Percentiles rank a stretch among this genome's conserved stretches.
phyloP scores from a whole-genome alignment of 2,329 filamentous ascomycete species.

The Diplodia sapinea region DNA sequence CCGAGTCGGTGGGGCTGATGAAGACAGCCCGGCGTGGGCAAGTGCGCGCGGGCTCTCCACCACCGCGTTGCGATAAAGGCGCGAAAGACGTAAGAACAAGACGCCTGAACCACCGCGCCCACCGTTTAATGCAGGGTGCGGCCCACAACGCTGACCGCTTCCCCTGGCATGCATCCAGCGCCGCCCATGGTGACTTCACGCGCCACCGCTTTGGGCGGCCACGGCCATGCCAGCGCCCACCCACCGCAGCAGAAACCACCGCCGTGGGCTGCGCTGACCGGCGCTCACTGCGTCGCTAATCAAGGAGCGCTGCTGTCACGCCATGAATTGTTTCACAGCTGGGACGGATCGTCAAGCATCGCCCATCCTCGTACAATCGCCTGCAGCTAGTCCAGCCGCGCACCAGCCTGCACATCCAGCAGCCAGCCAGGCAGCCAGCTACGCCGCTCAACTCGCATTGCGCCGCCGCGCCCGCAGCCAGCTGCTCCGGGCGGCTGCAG shows the following conservation, averaged over 20 bases:
- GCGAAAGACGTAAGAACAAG: slow-evolving; percentile 9
- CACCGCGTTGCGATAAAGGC: background rate
- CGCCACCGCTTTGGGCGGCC: slow-evolving; percentile 7
- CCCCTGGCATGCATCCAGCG: slow-evolving; percentile 11
- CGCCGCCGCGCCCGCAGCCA: background rate
- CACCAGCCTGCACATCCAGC: slow-evolving; percentile 10
- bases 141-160: slow-evolving; percentile 20
- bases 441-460: background rate
- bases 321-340: slow-evolving; percentile 16
- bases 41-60: slow-evolving; percentile 26
- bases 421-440: slow-evolving; percentile 15
- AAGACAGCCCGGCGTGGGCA: slow-evolving; percentile 23
- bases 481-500: slow-evolving; percentile 11
- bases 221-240: slow-evolving; percentile 8
- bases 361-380: slow-evolving; percentile 9
- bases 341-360: slow-evolving; percentile 24
- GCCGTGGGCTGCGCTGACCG: slow-evolving; percentile 12
- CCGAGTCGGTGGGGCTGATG: slow-evolving; percentile 19
- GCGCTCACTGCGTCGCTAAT: slow-evolving; percentile 15
- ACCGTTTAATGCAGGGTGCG: slow-evolving; percentile 27
- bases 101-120: slow-evolving; percentile 22
- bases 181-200: slow-evolving; percentile 18
- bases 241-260: background rate
- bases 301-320: slow-evolving; percentile 23
- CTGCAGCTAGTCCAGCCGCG: slow-evolving; percentile 25